Evolutionary conservation across 208 protist species (phyloP).

Genomic region (Wallacemonas collosoma): DNA sequence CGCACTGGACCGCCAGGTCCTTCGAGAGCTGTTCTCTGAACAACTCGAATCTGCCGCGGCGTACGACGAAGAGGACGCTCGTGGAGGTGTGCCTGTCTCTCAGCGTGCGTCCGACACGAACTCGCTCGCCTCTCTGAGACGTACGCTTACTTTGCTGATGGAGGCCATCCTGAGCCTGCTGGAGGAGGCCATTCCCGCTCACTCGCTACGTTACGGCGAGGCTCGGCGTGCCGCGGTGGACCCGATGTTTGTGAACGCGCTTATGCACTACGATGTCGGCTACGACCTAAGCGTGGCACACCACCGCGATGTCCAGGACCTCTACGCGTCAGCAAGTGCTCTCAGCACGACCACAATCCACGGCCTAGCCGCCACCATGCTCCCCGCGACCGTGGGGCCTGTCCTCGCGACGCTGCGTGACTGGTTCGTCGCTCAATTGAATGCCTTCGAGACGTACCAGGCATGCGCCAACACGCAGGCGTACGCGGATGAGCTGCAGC

Average conservation of each 20-base stretch:
- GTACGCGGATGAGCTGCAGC: constrained; percentile 45
- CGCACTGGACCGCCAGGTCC: constrained; percentile 16
- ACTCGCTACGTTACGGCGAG: constrained; percentile 37
- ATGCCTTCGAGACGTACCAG: constrained; percentile 35
- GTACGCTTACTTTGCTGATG: constrained; percentile 25
- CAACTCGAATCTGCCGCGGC: constrained; percentile 8
- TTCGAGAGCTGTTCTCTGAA: constrained; percentile 26
- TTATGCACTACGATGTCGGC: constrained; percentile 41
- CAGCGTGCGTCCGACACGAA: background rate
- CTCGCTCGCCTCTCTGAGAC: constrained; percentile 6
- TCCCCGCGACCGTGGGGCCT: constrained; percentile 1
- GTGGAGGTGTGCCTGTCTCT: constrained; percentile 12
- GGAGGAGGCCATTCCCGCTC: constrained; percentile 24
- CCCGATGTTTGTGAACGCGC: constrained; percentile 41
- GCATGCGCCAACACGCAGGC: constrained; percentile 40
- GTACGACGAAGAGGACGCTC: constrained; percentile 15
- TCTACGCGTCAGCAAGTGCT: constrained; percentile 21
- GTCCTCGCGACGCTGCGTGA: constrained; percentile 32
- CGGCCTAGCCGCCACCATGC: constrained; percentile 2
- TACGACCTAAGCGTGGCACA: constrained; percentile 44
- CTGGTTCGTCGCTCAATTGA: constrained; percentile 53
- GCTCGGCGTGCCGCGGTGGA: constrained; percentile 34
- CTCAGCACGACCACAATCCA: constrained; percentile 30
- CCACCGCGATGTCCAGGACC: constrained; percentile 25
- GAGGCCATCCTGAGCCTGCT: constrained; percentile 41